Conservation (phyloP, 352 stramenopile species). For the Phytopythium sindhum region DNA sequence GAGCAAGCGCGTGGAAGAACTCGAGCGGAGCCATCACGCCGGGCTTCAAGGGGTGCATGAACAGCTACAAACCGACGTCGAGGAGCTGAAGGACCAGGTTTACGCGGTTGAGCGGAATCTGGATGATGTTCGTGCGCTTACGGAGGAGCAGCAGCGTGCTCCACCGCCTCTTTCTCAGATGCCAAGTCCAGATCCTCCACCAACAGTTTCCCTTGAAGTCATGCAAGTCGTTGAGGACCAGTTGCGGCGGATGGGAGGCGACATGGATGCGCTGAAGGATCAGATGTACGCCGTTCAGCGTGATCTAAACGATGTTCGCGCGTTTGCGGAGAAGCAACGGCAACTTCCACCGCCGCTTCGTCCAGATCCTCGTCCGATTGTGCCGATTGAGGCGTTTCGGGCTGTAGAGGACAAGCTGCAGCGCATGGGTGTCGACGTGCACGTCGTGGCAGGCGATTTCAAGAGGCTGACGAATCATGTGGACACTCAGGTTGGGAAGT, state of each 20-base stretch:
- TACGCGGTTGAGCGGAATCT: conserved; percentile 2
- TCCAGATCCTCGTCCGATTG: not conserved
- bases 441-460: not conserved
- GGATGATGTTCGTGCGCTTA: not conserved
- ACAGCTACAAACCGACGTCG: not conserved
- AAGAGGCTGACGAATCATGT: conserved; percentile 21
- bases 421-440: not conserved
- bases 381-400: not conserved
- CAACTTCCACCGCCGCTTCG: not conserved
- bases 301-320: not conserved
- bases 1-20: conserved; percentile 14
- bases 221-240: not conserved
- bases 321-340: not conserved
- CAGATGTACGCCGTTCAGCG: conserved; percentile 2
- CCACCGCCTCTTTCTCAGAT: not conserved
- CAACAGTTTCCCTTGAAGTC: not conserved
- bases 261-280: conserved; percentile 4
- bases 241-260: not conserved
- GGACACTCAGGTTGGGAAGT: conserved; percentile 14
- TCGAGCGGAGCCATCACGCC: conserved; percentile 2
- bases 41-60: conserved; percentile 11
- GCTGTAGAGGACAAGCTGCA: not conserved
- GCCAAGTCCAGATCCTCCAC: not conserved
- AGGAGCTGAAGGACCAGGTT: conserved; percentile 8
- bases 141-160: not conserved